phyloP scores from a whole-genome alignment of 1,139 yeast species.

The Debaryomyces fabryi region DNA sequence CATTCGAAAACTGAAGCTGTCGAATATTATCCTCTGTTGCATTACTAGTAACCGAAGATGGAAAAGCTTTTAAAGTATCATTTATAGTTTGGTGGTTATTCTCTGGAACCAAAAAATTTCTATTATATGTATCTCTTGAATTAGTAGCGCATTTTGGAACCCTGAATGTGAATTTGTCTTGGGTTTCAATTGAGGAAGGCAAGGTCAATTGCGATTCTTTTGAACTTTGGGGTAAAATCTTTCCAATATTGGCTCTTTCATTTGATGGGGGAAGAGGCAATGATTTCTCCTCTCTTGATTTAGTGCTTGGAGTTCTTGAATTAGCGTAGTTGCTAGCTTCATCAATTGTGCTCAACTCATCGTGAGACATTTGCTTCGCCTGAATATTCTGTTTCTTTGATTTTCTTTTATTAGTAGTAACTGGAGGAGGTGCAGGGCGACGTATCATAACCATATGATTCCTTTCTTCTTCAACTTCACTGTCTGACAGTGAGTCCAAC shows the following conservation, averaged over 20 bases:
- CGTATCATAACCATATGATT: constrained; percentile 16
- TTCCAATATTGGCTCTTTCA: background rate
- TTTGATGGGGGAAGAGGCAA: constrained; percentile 17
- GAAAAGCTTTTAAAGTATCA: background rate
- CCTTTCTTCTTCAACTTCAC: constrained; percentile 18
- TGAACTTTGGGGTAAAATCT: background rate
- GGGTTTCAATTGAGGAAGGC: background rate
- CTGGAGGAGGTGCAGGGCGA: constrained; percentile 27
- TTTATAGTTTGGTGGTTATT: background rate
- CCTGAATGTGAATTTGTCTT: background rate
- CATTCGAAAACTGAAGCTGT: constrained; percentile 12
- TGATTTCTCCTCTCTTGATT: constrained; percentile 12
- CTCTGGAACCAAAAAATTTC: background rate
- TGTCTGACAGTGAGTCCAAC: constrained; percentile 31
- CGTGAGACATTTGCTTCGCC: constrained; percentile 23
- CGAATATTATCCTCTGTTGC: constrained; percentile 1
- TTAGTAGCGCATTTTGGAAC: background rate
- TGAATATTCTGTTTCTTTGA: constrained; percentile 21
- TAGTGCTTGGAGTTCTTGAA: constrained; percentile 35
- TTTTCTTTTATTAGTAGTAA: constrained; percentile 23
- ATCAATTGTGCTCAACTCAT: constrained; percentile 48
- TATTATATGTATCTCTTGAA: background rate
- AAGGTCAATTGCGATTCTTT: too few species aligned
- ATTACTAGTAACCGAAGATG: background rate
- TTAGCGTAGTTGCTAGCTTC: constrained; percentile 36